A percentile compares a stretch with the other conserved stretches of the same genome.
These are phyloP conservation scores for Lactarius sp. DNA, from an alignment of 768 basidiomycete genomes.

Conservation along the genomic window DNA sequence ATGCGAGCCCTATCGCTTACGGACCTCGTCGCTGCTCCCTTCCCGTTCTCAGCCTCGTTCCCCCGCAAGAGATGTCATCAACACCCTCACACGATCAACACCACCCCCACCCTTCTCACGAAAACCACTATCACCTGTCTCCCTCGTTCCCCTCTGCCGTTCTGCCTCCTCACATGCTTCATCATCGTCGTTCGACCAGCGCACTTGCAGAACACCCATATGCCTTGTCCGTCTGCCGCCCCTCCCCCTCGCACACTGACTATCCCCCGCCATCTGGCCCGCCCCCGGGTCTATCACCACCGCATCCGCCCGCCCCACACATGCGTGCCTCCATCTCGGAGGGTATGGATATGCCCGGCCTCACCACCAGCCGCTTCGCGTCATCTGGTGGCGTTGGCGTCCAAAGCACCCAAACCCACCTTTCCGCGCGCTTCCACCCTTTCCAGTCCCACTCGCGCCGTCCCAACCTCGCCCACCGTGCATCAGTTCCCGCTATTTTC, in stretches of 20 bases:
- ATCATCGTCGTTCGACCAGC: constrained; percentile 22
- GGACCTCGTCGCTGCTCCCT: constrained; percentile 23
- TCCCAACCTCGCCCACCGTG: constrained; percentile 23
- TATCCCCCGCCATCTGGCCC: constrained; percentile 18
- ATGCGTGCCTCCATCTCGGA: constrained; percentile 22
- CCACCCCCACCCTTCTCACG: neutral
- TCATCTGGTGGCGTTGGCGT: neutral
- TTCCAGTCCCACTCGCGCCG: constrained; percentile 17
- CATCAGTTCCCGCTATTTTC: constrained; percentile 22
- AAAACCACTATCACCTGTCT: neutral
- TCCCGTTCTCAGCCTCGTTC: constrained; percentile 18
- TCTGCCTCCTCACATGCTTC: constrained; percentile 11
- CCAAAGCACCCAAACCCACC: neutral
- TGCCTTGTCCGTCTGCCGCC: constrained; percentile 6
- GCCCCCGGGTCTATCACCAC: constrained; percentile 14
- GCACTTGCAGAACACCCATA: constrained; percentile 19
- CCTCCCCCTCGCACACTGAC: constrained; percentile 7
- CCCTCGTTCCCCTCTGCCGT: constrained; percentile 18
- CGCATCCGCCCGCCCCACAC: constrained; percentile 9
- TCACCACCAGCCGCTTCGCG: constrained; percentile 10
- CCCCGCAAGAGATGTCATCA: constrained; percentile 15
- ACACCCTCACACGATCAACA: neutral
- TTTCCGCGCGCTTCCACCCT: constrained; percentile 12
- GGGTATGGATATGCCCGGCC: constrained; percentile 18
- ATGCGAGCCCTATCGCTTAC: constrained; percentile 5